Percentiles rank a stretch among this genome's conserved stretches.
Conservation (phyloP, 768 basidiomycete genomes). For the Leccinum rimulosum region DNA sequence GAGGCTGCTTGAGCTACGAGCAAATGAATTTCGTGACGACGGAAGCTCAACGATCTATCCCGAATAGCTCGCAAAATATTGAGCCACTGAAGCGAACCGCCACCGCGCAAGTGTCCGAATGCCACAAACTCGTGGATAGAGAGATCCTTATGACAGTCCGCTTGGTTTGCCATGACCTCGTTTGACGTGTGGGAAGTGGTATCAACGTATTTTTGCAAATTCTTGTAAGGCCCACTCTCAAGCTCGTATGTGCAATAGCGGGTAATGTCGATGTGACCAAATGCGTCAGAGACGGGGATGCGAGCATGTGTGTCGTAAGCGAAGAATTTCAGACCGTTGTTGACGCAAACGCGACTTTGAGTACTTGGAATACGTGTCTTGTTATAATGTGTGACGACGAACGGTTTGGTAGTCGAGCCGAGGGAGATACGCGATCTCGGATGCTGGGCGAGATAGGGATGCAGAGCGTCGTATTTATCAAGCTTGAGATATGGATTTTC, state of each 20-base stretch:
- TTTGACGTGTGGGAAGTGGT: slow-evolving; percentile 41
- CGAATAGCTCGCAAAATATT: slow-evolving; percentile 47
- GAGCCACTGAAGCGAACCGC: slow-evolving; percentile 45
- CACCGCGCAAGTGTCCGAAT: slow-evolving; percentile 44
- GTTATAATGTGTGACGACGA: slow-evolving; percentile 32
- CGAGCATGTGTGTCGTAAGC: slow-evolving; percentile 24
- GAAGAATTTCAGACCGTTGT: slow-evolving; percentile 30
- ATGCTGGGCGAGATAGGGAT: slow-evolving; percentile 15
- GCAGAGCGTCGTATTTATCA: slow-evolving; percentile 10
- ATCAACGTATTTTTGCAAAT: slow-evolving; percentile 36
- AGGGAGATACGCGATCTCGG: slow-evolving; percentile 22
- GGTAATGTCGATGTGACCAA: slow-evolving; percentile 11
- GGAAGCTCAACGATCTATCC: slow-evolving; percentile 37
- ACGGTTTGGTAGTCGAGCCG: slow-evolving; percentile 23
- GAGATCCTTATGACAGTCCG: slow-evolving; percentile 38
- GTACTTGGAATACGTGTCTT: slow-evolving; percentile 14
- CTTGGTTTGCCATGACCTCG: slow-evolving; percentile 41
- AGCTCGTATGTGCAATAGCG: slow-evolving; percentile 32
- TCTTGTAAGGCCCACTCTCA: slow-evolving; percentile 30
- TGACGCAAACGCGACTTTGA: slow-evolving; percentile 19
- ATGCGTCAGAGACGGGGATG: slow-evolving; percentile 15
- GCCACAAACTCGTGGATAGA: slow-evolving; percentile 43
- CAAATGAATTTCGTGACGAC: slow-evolving; percentile 37
- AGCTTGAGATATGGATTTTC: slow-evolving; percentile 17
- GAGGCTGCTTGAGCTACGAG: slow-evolving; percentile 43